phyloP scores from a whole-genome alignment of 768 basidiomycete species.

The Rhodotorula babjevae region DNA sequence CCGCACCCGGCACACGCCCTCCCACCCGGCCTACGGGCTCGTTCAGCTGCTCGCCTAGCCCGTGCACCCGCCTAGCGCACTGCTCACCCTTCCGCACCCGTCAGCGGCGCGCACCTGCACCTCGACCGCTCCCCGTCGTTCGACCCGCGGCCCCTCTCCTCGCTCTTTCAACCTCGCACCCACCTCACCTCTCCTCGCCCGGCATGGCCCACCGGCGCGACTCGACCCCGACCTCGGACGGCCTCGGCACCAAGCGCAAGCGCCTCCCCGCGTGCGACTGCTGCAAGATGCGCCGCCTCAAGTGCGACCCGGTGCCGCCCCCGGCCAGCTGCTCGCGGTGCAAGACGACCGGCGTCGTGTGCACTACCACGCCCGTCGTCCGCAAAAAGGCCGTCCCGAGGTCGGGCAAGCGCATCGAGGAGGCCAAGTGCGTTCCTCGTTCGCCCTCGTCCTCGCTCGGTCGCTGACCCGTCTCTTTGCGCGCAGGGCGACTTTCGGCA shows the following conservation, averaged over 20 bases:
- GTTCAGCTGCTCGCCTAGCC: too few species aligned
- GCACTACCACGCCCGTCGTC: constrained; percentile 26
- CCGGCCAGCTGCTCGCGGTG: constrained; percentile 31
- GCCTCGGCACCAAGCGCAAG: constrained; percentile 3
- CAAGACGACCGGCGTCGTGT: constrained; percentile 36
- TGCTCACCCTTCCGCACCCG: too few species aligned
- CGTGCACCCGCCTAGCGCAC: too few species aligned
- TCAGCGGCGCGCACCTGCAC: too few species aligned
- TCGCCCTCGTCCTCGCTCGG: too few species aligned
- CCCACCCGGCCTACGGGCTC: too few species aligned
- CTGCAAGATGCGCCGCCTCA: constrained; percentile 34
- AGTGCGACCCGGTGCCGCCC: constrained; percentile 28
- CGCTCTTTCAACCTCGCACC: too few species aligned
- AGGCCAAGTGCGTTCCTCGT: constrained; percentile 22
- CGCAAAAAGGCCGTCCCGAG: constrained; percentile 31
- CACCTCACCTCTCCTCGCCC: too few species aligned
- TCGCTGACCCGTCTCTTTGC: neutral
- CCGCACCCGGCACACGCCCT: too few species aligned
- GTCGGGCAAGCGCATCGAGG: constrained; percentile 35
- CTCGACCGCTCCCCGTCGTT: too few species aligned
- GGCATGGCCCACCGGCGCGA: too few species aligned
- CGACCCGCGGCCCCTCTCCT: too few species aligned
- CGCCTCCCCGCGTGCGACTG: constrained; percentile 25
- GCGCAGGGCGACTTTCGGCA: constrained; percentile 33
- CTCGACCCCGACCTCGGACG: neutral